Percentiles rank a stretch among this genome's conserved stretches.
Conservation (phyloP, 1,284 basidiomycete species). For the Ustilago loliicola region DNA sequence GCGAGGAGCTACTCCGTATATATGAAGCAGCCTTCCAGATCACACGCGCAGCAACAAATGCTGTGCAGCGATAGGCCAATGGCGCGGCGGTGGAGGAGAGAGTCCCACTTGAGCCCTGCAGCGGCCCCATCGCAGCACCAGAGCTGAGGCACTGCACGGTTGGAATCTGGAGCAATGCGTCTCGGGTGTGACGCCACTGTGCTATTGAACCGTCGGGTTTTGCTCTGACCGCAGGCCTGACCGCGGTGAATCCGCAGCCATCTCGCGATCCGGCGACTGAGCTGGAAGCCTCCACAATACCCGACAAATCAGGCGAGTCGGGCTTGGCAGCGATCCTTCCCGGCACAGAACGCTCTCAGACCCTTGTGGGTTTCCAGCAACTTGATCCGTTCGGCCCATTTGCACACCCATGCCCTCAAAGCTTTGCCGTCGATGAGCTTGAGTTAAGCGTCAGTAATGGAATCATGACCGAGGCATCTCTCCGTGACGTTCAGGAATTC, state of each 20-base stretch:
- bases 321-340: slow-evolving; percentile 19
- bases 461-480: neutral
- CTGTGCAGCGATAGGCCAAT: slow-evolving; percentile 1
- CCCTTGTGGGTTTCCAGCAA: neutral
- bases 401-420: too few species aligned
- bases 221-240: neutral
- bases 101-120: neutral
- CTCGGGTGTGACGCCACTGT: neutral
- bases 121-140: neutral
- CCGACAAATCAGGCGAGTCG: slow-evolving; percentile 6
- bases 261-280: neutral
- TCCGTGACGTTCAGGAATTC: neutral
- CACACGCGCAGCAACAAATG: slow-evolving; percentile 8
- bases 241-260: slow-evolving; percentile 1
- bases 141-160: neutral
- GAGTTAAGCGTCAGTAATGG: neutral
- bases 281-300: slow-evolving; percentile 5
- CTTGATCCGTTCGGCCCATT: neutral
- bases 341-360: neutral
- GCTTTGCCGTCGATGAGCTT: neutral
- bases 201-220: neutral
- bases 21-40: neutral
- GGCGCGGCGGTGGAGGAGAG: neutral
- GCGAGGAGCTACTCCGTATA: slow-evolving; percentile 9
- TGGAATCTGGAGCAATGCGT: neutral